Evolutionary conservation across 495 filamentous ascomycete genomes (phyloP).

Genomic region (Tuber melanosporum): DNA sequence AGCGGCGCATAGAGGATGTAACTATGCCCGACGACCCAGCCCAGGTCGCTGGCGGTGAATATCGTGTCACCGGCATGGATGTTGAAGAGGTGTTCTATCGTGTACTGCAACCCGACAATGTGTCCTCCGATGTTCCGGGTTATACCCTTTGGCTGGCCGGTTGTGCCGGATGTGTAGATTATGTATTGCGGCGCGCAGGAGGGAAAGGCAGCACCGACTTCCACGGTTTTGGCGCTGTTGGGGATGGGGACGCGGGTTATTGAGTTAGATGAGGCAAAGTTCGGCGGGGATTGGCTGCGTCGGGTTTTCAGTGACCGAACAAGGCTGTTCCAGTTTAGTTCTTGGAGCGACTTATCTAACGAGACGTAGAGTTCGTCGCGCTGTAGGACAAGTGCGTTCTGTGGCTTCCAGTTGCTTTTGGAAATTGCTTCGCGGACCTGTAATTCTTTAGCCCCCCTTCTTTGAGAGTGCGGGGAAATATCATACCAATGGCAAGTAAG

Average conservation of each 20-base stretch:
- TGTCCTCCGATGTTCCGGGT: slow-evolving; percentile 78
- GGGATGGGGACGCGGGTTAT: neutral
- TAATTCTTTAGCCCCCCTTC: slow-evolving; percentile 8
- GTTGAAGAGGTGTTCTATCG: slow-evolving; percentile 70
- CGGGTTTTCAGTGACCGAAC: slow-evolving; percentile 60
- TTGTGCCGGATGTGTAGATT: slow-evolving; percentile 81
- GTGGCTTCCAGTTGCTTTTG: slow-evolving; percentile 49
- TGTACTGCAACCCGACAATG: slow-evolving; percentile 74
- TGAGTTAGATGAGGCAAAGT: neutral
- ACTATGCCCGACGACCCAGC: slow-evolving; percentile 79
- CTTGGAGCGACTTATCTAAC: slow-evolving; percentile 55
- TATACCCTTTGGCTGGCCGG: slow-evolving; percentile 82
- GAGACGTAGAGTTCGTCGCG: slow-evolving; percentile 69
- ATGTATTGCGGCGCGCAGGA: slow-evolving; percentile 77
- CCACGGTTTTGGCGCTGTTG: slow-evolving; percentile 10
- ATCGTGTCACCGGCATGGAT: slow-evolving; percentile 76
- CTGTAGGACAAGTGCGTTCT: slow-evolving; percentile 45
- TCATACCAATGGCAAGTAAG: slow-evolving; percentile 35
- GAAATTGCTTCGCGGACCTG: slow-evolving; percentile 46
- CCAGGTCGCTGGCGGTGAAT: slow-evolving; percentile 58
- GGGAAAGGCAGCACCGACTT: slow-evolving; percentile 60
- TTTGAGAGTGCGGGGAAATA: neutral
- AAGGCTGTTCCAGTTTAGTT: slow-evolving; percentile 73
- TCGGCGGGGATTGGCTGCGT: slow-evolving; percentile 47
- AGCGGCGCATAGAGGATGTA: slow-evolving; percentile 82